A percentile compares a stretch with the other conserved stretches of the same genome.
phyloP scores from a whole-genome alignment of 805 yeast genomes.

The Starmerella geochares region DNA sequence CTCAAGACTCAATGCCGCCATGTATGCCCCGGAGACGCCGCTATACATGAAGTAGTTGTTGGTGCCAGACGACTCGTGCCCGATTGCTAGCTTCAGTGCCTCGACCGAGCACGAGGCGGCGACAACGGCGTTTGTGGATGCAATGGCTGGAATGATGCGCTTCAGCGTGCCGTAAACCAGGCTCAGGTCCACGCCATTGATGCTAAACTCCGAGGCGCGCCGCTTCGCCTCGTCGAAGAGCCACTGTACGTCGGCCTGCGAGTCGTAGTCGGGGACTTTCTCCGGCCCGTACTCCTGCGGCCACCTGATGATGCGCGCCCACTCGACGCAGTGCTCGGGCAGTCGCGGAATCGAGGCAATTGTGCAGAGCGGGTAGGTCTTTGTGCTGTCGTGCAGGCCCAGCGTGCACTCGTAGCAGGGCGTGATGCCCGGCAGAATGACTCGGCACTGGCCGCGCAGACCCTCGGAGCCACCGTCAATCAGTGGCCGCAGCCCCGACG shows the following conservation, averaged over 20 bases:
- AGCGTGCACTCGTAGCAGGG: conserved; percentile 91
- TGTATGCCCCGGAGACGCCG: conserved; percentile 70
- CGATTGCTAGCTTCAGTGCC: conserved; percentile 55
- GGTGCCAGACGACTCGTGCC: background rate
- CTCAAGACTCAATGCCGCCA: conserved; percentile 58
- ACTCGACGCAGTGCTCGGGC: conserved; percentile 90
- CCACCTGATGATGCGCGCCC: conserved; percentile 75
- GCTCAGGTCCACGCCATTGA: conserved; percentile 57
- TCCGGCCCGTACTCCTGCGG: conserved; percentile 32
- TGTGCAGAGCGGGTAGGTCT: conserved; percentile 51
- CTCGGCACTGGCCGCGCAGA: conserved; percentile 79
- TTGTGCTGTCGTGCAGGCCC: conserved; percentile 54
- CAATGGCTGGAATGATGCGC: conserved; percentile 86
- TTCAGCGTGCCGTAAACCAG: conserved; percentile 81
- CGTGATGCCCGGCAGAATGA: conserved; percentile 71
- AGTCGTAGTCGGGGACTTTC: conserved; percentile 55
- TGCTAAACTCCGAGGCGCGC: conserved; percentile 57
- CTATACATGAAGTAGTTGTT: conserved; percentile 82
- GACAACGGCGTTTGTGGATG: conserved; percentile 83
- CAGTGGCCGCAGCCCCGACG: conserved; percentile 48
- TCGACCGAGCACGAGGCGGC: conserved; percentile 87
- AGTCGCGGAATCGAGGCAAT: conserved; percentile 88
- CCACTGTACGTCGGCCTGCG: conserved; percentile 54
- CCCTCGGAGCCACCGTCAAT: conserved; percentile 97
- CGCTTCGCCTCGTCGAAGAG: conserved; percentile 44